Base-by-base conservation (phyloP, 441 rosid genomes). In the Sinapis alba region DNA sequence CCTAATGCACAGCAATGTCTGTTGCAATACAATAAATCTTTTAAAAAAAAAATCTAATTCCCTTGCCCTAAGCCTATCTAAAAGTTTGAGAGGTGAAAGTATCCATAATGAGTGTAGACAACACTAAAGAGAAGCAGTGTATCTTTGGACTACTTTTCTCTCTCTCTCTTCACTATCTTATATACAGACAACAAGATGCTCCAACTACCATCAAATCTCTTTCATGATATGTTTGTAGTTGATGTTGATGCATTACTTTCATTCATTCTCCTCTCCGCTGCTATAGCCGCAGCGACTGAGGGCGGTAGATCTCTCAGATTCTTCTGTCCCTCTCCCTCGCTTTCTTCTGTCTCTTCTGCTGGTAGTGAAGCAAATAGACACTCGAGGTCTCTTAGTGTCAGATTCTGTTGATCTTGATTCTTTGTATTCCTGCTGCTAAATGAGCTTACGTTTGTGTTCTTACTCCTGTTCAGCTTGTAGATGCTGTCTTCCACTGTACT, bases 401-500 rank as follows among this genome's bases (percentile, higher is more conserved):
- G 67, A 66, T 86, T 77, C 28, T 93, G 89, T 78, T 91, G 94
- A 80, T 93, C 98, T 73, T 91, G 96, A 78, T 93, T 95, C 84
- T 88, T 95, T 43, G 96, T 88, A 83, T 85, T 95, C 71, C 97
- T 93, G 45, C 93, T 91, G 70, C 87, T 84, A 83, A 89, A 86
- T 24, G 91, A 79, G 75, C 74, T 86, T 16, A 85, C 69, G 72
- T 77, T 86, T 10, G 79, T 70, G 69, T 82, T 84, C 85, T 89
- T 83, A 76, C 92, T 93, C 81, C 85, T 91, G 87, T 90, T 95
- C 80, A 95, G 87, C 77, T 95, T 89, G 81, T 88, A 86, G 75
- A 95, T 88, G 81, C 99, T 89, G 86, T 93, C 97, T 88, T 95
- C 99, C 75, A 95, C 99, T 0, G 97, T 95, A 66, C 83, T 78